Percentiles rank a stretch among this genome's conserved stretches.
Evolutionary conservation across 139 green algal species (phyloP).

Genomic region (Tetradesmus obliquus): DNA sequence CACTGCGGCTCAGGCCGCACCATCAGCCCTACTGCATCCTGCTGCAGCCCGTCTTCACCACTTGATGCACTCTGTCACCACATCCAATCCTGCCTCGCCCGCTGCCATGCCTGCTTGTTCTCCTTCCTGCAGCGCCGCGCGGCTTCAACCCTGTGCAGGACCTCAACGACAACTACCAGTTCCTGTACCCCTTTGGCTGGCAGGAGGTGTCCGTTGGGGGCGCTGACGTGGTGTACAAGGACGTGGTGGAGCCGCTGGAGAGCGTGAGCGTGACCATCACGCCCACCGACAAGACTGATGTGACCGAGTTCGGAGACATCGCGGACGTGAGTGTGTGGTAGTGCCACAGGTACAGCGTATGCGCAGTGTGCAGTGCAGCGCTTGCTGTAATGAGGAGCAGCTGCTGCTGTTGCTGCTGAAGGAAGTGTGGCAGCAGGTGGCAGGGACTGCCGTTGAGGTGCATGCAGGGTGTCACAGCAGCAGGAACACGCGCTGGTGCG

Average conservation of each 20-base stretch:
- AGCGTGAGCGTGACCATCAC: constrained; percentile 89
- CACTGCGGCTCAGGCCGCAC: too few species aligned
- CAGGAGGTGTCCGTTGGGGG: constrained; percentile 89
- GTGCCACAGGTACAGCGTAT: not conserved
- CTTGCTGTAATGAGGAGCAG: too few species aligned
- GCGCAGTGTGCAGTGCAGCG: not conserved
- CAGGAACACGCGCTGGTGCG: not conserved
- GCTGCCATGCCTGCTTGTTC: not conserved
- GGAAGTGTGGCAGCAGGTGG: not conserved
- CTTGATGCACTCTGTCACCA: not conserved
- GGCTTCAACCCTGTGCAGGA: constrained; percentile 90
- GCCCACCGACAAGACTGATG: constrained; percentile 86
- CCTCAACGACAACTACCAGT: constrained; percentile 90
- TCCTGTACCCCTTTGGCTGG: constrained; percentile 98
- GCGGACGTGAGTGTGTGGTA: constrained; percentile 25
- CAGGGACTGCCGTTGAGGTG: not conserved
- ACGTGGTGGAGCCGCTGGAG: constrained; percentile 99
- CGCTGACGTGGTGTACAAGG: constrained; percentile 96
- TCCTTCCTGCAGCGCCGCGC: constrained; percentile 49
- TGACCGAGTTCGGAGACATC: constrained; percentile 88
- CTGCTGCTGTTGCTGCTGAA: not conserved
- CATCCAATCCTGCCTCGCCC: not conserved
- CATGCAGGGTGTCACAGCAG: not conserved
- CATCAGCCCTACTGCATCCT: too few species aligned
- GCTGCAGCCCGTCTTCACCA: not conserved